Conservation (phyloP, 306 rosid genomes). For the Malus orientalis region DNA sequence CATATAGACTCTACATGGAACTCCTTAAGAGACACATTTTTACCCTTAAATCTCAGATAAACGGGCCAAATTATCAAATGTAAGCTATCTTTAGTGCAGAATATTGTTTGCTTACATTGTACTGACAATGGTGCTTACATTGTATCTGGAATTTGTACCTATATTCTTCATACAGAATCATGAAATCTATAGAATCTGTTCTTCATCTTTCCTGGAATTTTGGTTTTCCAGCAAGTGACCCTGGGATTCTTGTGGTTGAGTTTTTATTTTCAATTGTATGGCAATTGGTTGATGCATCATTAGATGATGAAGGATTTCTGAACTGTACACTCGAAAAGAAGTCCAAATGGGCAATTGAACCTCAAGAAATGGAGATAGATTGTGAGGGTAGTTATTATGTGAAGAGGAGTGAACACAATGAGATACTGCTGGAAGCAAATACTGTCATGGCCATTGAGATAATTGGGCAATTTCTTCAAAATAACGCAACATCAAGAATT, state of each 20-base stretch:
- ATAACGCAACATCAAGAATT: conserved; percentile 56
- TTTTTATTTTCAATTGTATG: conserved; percentile 71
- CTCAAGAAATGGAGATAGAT: conserved; percentile 78
- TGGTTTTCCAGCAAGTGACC: conserved; percentile 60
- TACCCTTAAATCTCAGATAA: conserved; percentile 61
- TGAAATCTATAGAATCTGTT: conserved; percentile 62
- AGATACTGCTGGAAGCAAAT: conserved; percentile 53
- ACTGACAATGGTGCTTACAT: not conserved
- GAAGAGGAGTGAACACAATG: conserved; percentile 45
- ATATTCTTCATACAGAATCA: conserved; percentile 52
- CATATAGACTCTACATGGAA: conserved; percentile 81
- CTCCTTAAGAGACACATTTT: conserved; percentile 70
- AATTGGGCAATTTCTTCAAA: conserved; percentile 69
- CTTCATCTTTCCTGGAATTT: conserved; percentile 67
- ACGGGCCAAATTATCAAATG: conserved; percentile 54
- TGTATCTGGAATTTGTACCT: conserved; percentile 22
- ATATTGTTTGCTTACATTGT: not conserved
- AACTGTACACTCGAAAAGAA: conserved; percentile 52
- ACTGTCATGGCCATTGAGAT: conserved; percentile 66
- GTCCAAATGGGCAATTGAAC: conserved; percentile 56
- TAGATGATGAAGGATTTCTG: conserved; percentile 81
- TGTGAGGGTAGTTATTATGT: conserved; percentile 33
- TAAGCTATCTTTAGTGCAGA: conserved; percentile 23
- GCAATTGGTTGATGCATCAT: conserved; percentile 88
- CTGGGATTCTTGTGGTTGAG: conserved; percentile 79